Evolutionary conservation across 1,284 basidiomycete genomes (phyloP).

Genomic region (Athelia sp.): DNA sequence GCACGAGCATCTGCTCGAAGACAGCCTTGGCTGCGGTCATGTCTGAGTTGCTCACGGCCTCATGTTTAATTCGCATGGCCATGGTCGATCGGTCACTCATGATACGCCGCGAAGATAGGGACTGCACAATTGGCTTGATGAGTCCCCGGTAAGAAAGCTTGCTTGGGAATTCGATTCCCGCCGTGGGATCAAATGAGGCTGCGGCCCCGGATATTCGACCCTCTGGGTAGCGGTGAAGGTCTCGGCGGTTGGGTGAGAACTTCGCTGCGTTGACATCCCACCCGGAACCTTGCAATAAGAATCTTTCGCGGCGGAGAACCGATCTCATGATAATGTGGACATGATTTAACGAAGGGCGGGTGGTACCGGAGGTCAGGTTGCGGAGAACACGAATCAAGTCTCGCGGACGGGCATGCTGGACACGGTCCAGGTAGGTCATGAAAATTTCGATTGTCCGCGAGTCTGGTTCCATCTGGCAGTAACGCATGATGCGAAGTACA

Average conservation of each 20-base stretch:
- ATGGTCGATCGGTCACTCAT: slow-evolving; percentile 52
- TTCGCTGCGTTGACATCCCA: slow-evolving; percentile 42
- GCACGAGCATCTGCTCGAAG: slow-evolving; percentile 52
- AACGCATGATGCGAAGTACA: slow-evolving; percentile 51
- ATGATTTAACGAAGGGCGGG: slow-evolving; percentile 43
- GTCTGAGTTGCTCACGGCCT: slow-evolving; percentile 47
- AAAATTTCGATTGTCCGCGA: slow-evolving; percentile 48
- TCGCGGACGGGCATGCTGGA: slow-evolving; percentile 34
- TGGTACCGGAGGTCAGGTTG: slow-evolving; percentile 28
- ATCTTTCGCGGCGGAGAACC: slow-evolving; percentile 44
- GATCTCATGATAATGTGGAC: slow-evolving; percentile 45
- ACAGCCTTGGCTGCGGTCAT: slow-evolving; percentile 43
- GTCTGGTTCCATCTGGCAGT: slow-evolving; percentile 43
- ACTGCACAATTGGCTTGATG: slow-evolving; percentile 39
- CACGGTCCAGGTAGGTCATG: slow-evolving; percentile 41
- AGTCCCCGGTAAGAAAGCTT: slow-evolving; percentile 29
- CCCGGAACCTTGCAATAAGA: slow-evolving; percentile 35
- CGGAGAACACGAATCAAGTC: slow-evolving; percentile 43
- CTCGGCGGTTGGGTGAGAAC: slow-evolving; percentile 27
- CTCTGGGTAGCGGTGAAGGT: slow-evolving; percentile 10
- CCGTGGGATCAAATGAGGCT: slow-evolving; percentile 41
- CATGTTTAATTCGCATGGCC: slow-evolving; percentile 56
- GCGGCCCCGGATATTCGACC: slow-evolving; percentile 21
- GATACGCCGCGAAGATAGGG: slow-evolving; percentile 40
- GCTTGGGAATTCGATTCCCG: slow-evolving; percentile 35